These are phyloP conservation scores for Monosporascus sp. DNA, from an alignment of 2,329 filamentous ascomycete genomes.

Conservation along the genomic window DNA sequence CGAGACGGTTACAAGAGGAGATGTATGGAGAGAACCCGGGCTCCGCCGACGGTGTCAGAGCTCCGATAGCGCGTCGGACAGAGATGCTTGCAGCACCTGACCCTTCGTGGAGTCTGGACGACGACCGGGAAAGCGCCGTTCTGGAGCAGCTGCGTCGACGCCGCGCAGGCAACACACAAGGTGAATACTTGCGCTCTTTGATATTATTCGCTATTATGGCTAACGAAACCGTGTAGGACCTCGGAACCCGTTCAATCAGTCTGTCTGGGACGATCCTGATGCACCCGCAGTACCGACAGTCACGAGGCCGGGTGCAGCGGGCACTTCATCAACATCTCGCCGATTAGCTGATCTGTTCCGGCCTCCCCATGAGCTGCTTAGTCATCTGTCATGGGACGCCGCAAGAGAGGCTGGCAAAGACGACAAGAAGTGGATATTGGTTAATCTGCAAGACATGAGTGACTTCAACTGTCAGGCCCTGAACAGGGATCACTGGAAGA, in stretches of 20 bases:
- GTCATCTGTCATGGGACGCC: constrained; percentile 71
- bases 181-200: constrained; percentile 8
- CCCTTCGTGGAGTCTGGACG: constrained; percentile 44
- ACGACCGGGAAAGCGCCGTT: constrained; percentile 55
- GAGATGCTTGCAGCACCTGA: constrained; percentile 81
- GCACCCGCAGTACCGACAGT: constrained; percentile 34
- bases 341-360: constrained; percentile 88
- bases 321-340: constrained; percentile 62
- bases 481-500: constrained; percentile 96
- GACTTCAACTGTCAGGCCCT: constrained; percentile 93
- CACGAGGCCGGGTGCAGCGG: constrained; percentile 32
- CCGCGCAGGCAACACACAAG: constrained; percentile 21
- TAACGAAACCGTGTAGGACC: constrained; percentile 7
- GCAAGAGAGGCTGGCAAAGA: constrained; percentile 83
- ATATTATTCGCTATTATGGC: neutral
- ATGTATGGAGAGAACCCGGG: constrained; percentile 56
- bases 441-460: constrained; percentile 90
- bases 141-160: constrained; percentile 58
- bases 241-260: constrained; percentile 25
- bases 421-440: constrained; percentile 86
- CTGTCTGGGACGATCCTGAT: constrained; percentile 34
- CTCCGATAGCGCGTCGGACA: constrained; percentile 84
- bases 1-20: constrained; percentile 85
- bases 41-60: constrained; percentile 57
- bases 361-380: constrained; percentile 88